phyloP scores from a whole-genome alignment of 2,329 filamentous ascomycete species.

The Pseudopithomyces chartarum region DNA sequence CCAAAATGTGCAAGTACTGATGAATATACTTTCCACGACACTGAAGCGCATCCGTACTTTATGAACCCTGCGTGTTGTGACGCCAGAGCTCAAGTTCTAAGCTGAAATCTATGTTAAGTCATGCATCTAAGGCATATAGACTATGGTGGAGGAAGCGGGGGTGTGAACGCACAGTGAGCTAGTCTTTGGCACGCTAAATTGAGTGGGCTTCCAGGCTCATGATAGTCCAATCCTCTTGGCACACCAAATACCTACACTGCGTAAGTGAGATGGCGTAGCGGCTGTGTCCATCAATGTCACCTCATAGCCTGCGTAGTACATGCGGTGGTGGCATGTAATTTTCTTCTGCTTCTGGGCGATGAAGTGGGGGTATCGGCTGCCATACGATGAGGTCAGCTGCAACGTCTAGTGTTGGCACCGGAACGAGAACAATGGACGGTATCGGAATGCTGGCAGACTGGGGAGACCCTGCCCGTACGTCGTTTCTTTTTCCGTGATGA shows the following conservation, averaged over 20 bases:
- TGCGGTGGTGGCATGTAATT: neutral
- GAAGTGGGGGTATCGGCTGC: neutral
- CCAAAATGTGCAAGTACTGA: neutral
- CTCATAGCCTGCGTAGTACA: neutral
- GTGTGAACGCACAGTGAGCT: constrained; percentile 1
- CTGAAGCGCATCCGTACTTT: neutral
- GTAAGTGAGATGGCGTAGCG: constrained; percentile 4
- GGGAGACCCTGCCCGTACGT: neutral
- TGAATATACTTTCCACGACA: too few species aligned
- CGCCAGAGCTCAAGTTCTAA: neutral
- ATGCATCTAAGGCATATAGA: constrained; percentile 1
- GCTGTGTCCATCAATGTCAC: constrained; percentile 1
- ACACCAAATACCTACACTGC: neutral
- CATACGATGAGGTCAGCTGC: neutral
- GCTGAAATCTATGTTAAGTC: constrained; percentile 8
- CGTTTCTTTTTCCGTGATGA: neutral
- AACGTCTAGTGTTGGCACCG: neutral
- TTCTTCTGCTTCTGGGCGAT: neutral
- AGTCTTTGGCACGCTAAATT: neutral
- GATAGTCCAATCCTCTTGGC: constrained; percentile 7
- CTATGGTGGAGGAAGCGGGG: constrained; percentile 3
- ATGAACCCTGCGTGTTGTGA: neutral
- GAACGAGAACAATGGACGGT: neutral
- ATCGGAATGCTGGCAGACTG: neutral
- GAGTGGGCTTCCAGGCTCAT: neutral